Base-by-base conservation (phyloP, 371 early-diverging fungal species). In the Actinomortierella wolfii region DNA sequence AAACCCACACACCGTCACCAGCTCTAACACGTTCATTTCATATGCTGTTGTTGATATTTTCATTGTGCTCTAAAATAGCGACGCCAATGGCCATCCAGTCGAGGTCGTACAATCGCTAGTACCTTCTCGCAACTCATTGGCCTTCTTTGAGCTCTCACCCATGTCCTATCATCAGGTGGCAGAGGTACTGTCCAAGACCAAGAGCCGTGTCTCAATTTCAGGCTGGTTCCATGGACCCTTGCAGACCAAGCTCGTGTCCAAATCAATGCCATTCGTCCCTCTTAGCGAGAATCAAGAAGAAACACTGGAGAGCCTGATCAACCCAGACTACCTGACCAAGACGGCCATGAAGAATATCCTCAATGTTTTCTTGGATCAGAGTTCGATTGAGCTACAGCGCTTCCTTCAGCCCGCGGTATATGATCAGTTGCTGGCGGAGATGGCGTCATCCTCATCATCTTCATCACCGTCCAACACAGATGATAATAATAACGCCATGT, bases 171-270 rank as follows among this genome's bases (percentile, higher is more conserved):
- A 89, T 54, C 84, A 86, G 28, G 90, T 89, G 0, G 78, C 83
- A 17, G 86, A 88, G 59, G 86, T 90, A 1, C 57, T 80, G 26
- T 71, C 61, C 3, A 57, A 66, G 43, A 51, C 61, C 39, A 68
- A 77, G 52, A 77, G 64, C 21, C 73, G 89, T 1, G 77, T 85
- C 55, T 89, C 89, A 0, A 81, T 89, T 18, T 81, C 89, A 0
- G 89, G 89, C 3, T 89, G 88, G 88, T 83, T 88, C 74, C 84
- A 89, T 61, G 88, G 86, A 0, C 81, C 82, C 8, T 61, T 80
- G 25, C 57, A 67, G 46, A 68, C 63, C 21, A 56, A 57, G 44
- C 51, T 73, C 29, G 57, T 73, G 25, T 73, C 73, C 55, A 73
- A 73, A 43, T 49, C 67, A 11, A 48, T 57, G 61, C 62, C 64